Base-by-base conservation (phyloP, 257 asterid species). In the Solanum neorickii region DNA sequence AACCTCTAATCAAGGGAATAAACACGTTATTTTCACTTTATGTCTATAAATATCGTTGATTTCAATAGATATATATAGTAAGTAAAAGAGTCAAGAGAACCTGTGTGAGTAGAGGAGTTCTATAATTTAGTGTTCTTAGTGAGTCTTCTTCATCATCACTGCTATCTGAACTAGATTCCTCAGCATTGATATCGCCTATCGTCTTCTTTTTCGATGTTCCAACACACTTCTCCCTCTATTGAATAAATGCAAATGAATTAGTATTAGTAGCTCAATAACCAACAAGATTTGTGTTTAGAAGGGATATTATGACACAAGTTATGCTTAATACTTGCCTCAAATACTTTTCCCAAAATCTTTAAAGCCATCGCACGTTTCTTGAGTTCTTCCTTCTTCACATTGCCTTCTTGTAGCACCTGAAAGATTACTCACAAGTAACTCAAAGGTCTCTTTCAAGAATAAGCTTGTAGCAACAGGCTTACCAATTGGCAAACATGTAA, bases 401-500 rank as follows among this genome's bases (percentile, higher is more conserved):
- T 89, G 91, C 83, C 86, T 85, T 96, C 98, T 86, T 94, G 99
- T 13, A 96, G 92, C 21, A 94, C 99, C 99, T 96, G 84, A 85
- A 83, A 86, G 85, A 39, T 49, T 10, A 42, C 52, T 8, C 7
- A 83, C 12, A 87, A 27, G 56, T 42, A 83, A 84, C 82, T 46
- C 44, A 25, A 25, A 80, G 18, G 68, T 46, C 27, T 27, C 66
- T 46, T 44, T 76, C 9, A 42, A n/a, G 83, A 42, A 76, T 76
- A 76, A 76, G n/a, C 37, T 8, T 3, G 11, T 77, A 44, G 65
- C 5, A 46, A 77, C 41, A 77, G 62, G 66, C 92, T 86, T 49
- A 95, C 99, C 98, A 94, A 91, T 92, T 95, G 99, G 87, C 98
- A 96, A 21, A 96, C 98, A 84, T 93, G 98, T 9, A 93, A 86